Evolutionary conservation across 768 basidiomycete species (phyloP).

Genomic region (Tulasnella sp.): DNA sequence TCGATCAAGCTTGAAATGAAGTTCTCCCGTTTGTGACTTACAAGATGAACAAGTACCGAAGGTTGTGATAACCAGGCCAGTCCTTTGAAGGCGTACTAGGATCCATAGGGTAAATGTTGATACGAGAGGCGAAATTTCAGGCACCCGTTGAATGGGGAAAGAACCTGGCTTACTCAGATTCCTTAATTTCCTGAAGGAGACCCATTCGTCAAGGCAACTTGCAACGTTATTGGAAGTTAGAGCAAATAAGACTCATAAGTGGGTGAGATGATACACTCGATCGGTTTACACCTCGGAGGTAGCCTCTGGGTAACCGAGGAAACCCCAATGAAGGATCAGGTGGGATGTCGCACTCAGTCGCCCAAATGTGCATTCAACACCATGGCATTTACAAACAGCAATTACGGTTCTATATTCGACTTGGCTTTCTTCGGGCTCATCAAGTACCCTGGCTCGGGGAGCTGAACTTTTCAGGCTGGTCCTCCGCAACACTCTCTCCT

Average conservation of each 20-base stretch:
- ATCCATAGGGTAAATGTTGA: background rate
- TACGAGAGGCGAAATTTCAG: background rate
- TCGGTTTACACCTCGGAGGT: too few relatives aligned
- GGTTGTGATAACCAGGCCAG: constrained; percentile 46
- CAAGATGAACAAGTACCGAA: constrained; percentile 53
- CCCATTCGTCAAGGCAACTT: too few relatives aligned
- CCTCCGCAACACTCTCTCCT: background rate
- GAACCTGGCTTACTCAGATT: background rate
- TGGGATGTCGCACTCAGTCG: background rate
- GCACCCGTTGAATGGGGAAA: background rate
- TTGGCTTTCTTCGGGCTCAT: background rate
- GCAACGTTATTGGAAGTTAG: too few relatives aligned
- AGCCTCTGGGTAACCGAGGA: too few relatives aligned
- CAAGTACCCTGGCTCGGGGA: background rate
- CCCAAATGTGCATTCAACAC: background rate
- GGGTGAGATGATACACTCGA: too few relatives aligned
- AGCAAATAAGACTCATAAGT: too few relatives aligned
- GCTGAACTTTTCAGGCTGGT: background rate
- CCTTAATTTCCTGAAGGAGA: background rate
- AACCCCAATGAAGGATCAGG: too few relatives aligned
- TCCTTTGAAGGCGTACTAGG: background rate
- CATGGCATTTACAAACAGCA: too few relatives aligned
- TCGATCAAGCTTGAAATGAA: too few relatives aligned
- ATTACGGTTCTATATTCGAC: background rate
- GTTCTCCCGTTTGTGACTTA: constrained; percentile 34